Evolutionary conservation across 108 stramenopile species (phyloP), one percentile per base, ranked within the genome.

Genomic region (Aurantiochytrium sp.): DNA sequence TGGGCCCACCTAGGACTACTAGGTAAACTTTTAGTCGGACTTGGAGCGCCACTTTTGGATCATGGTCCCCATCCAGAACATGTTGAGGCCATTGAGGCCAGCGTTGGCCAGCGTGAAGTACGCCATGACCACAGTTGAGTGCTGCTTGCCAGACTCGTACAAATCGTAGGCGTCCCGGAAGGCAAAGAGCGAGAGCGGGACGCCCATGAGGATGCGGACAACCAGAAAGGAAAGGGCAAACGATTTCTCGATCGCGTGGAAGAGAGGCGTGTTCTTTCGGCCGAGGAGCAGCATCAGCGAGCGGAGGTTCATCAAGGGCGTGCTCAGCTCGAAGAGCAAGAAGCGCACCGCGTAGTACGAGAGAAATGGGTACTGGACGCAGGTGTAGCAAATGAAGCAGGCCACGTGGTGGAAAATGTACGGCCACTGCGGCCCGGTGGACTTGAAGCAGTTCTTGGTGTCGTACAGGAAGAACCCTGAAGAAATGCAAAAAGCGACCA

Each of bases 151-250:
- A n/a, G 73, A n/a, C 45, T 48, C 27, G 17, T 48, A 41, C 73
- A 81, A 48, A 41, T 39, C 73, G 24, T 48, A 81, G 15, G 73
- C 45, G 1, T 81, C 73, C 12, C 6, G 6, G 19, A 81, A 48
- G 21, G 73, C 73, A 41, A 81, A 48, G 45, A 81, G 21, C 12
- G 73, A 81, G 27, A 81, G 45, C 1, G 73, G 73, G 17, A 81
- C 30, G 36, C 73, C 73, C 73, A 81, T 81, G 27, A 81, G 73
- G n/a, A 81, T 81, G 39, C 73, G 39, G 24, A 81, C 73, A 30
- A 81, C 24, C 17, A 81, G 42, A 30, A 81, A 81, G 1, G 73
- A 48, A 48, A 48, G 45, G 1, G 27, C 73, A 2, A 81, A 81
- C 15, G 73, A 81, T 6, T 24, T 12, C 4, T 81, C 73, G 27